Conservation (phyloP, 2,329 filamentous ascomycete species). For the Dactylellina haptotyla region DNA sequence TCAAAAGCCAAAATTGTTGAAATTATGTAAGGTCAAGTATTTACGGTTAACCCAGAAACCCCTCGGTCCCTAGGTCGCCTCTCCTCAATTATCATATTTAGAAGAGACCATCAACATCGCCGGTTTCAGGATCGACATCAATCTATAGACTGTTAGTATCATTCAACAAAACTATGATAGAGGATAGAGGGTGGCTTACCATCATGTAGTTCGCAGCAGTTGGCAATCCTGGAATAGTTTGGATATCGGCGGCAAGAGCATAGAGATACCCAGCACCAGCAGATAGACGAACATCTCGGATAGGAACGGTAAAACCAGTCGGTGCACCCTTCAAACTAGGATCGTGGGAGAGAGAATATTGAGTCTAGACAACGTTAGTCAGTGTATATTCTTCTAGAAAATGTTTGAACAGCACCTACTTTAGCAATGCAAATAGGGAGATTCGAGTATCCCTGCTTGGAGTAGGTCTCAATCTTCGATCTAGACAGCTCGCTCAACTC, state of each 20-base stretch:
- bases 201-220: constrained; percentile 52
- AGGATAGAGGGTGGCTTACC: constrained; percentile 10
- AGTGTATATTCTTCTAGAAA: constrained; percentile 1
- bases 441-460: constrained; percentile 87
- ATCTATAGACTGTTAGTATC: constrained; percentile 60
- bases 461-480: constrained; percentile 96
- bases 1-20: constrained; percentile 43
- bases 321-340: constrained; percentile 93
- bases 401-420: constrained; percentile 1
- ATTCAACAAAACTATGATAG: background rate
- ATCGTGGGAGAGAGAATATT: constrained; percentile 95
- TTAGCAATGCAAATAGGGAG: constrained; percentile 97
- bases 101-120: constrained; percentile 88
- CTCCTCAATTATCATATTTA: constrained; percentile 66
- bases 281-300: constrained; percentile 91
- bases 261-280: constrained; percentile 95
- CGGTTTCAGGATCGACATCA: constrained; percentile 78
- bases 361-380: constrained; percentile 68
- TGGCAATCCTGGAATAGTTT: constrained; percentile 81
- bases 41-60: background rate
- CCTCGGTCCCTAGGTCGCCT: constrained; percentile 4
- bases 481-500: constrained; percentile 94
- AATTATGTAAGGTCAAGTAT: constrained; percentile 18
- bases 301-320: constrained; percentile 91
- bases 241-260: constrained; percentile 94